Base-by-base conservation (phyloP, 441 rosid genomes). In the Pelargonium citronellum region DNA sequence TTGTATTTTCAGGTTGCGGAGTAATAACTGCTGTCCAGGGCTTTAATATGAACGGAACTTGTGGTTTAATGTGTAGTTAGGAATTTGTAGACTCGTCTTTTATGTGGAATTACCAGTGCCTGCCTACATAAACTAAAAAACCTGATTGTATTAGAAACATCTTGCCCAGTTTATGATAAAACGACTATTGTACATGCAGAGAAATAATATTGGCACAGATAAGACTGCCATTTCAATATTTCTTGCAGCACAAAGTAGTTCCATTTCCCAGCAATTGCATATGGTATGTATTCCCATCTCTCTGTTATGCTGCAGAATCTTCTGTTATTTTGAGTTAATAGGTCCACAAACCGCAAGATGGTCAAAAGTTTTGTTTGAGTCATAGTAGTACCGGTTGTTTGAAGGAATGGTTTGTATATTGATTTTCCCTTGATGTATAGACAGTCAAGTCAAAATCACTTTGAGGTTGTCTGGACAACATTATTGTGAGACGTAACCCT, bases 1-100 rank as follows among this genome's bases (percentile, higher is more conserved):
- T 11, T 63, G 61, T 39, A 0, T 67, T 13, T 78, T 84, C 89
- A 87, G 91, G 12, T 66, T 74, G 80, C 71, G 4, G 91, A 85
- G 81, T 83, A 78, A 82, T 69, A 11, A 69, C 63, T 37, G 15
- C 13, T 58, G 57, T 49, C 44, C 61, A 55, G 17, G 10, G 22
- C 22, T 7, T 55, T 16, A 17, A 55, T 55, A 55, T 7, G 24
- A 55, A 55, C 17, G 22, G 17, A 55, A 20, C 61, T 39, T 39
- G 43, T 39, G 43, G 43, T 39, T 39, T 39, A 39, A 39, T 7
- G 10, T 39, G 43, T 39, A 39, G 43, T 39, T 39, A 39, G 43
- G 43, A 39, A 39, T 39, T 39, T 7, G 43, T 39, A 39, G 43
- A 39, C 43, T 1, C 43, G 22, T 16, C 24, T 55, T 2, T 17